A percentile compares a stretch with the other conserved stretches of the same genome.
These are phyloP conservation scores for Escovopsis sp. DNA, from an alignment of 2,329 filamentous ascomycete genomes.

Conservation along the genomic window DNA sequence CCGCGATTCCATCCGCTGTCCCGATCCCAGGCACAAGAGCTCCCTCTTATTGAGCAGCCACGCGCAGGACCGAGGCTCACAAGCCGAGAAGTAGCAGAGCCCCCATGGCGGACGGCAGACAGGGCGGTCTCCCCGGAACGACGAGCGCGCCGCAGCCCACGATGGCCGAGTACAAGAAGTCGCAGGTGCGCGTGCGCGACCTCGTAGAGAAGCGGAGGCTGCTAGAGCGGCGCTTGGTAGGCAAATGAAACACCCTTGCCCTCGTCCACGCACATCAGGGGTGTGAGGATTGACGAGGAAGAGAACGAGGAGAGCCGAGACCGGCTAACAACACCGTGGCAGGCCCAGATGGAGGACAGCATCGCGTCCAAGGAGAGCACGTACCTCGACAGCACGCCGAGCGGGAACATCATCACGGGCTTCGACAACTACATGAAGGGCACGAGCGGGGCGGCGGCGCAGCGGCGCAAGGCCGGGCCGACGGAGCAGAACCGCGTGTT, in stretches of 20 bases:
- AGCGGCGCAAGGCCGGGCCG: constrained; percentile 49
- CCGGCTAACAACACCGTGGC: not conserved
- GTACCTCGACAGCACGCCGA: constrained; percentile 81
- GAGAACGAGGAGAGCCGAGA: not conserved
- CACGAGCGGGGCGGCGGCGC: constrained; percentile 44
- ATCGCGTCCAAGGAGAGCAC: constrained; percentile 73
- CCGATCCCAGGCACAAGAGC: not conserved
- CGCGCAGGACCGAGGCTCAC: too few relatives aligned
- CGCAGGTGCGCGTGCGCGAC: constrained; percentile 32
- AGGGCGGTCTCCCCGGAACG: constrained; percentile 9
- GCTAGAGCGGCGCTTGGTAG: constrained; percentile 24
- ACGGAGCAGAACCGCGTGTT: constrained; percentile 64
- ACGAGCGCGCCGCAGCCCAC: constrained; percentile 18
- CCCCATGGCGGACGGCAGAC: constrained; percentile 22
- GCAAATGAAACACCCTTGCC: constrained; percentile 2
- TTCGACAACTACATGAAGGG: constrained; percentile 99
- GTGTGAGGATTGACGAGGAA: too few relatives aligned
- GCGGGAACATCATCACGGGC: constrained; percentile 90
- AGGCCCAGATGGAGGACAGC: constrained; percentile 50
- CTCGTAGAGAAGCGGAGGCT: constrained; percentile 29
- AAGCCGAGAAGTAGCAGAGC: not conserved
- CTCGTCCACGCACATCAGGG: not conserved
- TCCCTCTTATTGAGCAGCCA: not conserved
- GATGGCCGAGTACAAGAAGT: constrained; percentile 35
- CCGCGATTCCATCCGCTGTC: too few relatives aligned